Base-by-base conservation (phyloP, 1,284 basidiomycete species). In the Butyriboletus appendiculatus region DNA sequence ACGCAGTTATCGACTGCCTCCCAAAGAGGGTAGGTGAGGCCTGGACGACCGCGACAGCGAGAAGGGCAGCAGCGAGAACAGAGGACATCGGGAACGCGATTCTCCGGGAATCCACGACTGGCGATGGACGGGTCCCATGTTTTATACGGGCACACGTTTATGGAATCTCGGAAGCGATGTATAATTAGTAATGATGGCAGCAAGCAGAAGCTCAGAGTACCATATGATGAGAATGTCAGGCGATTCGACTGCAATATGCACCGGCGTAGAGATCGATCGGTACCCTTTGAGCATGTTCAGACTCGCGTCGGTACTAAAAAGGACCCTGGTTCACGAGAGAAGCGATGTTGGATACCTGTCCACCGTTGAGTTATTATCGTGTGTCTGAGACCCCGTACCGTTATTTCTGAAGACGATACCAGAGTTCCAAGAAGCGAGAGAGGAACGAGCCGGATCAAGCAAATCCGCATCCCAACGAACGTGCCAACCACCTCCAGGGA, bases 1-100 rank as follows among this genome's bases (percentile, higher is more conserved):
- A 66, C 0, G 76, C 55, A 1, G 75, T 73, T 50, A 84, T 79
- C 38, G 62, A 56, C 56, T 71, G 74, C 22, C 72, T 66, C 34
- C 56, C 52, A 40, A 46, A 50, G 38, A 69, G 59, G 16, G 59
- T 2, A 24, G 74, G 62, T 10, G 62, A 67, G 15, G 65, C 65
- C 38, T 41, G 47, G 7, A 64, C 68, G 30, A 43, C 50, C 9
- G 51, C 50, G 18, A 52, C 50, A 35, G 55, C 33, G 24, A 66
- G 56, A 30, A 70, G 48, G 11, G 38, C 49, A 44, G 54, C 54
- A 37, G 39, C 32, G 44, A 65, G 53, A 26, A 59, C 16, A 26
- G 55, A 52, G 46, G 42, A 38, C 66, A 71, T 71, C 24, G 28
- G 30, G 26, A 30, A 22, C 30, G 18, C 37, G 38, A 20, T 32